Conservation (phyloP, 495 filamentous ascomycete species). For the Neohortaea acidophila region DNA sequence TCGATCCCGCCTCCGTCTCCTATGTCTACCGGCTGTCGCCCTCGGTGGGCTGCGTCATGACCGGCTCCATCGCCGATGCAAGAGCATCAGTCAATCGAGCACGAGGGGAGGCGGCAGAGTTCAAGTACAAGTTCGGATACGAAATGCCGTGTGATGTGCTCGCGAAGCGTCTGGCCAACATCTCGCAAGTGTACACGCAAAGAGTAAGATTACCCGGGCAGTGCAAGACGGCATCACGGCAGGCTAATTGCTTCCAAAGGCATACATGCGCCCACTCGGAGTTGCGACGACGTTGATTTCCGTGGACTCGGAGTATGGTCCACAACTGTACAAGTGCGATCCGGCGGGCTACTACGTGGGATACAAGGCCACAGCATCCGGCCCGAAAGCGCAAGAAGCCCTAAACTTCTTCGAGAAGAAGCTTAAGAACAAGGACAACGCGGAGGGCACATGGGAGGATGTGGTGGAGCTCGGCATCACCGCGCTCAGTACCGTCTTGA, state of each 20-base stretch:
- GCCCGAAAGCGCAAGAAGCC: conserved; percentile 95
- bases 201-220: conserved; percentile 64
- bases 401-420: conserved; percentile 98
- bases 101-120: conserved; percentile 89
- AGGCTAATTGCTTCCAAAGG: conserved; percentile 36
- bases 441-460: conserved; percentile 88
- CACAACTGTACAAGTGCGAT: conserved; percentile 97
- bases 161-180: conserved; percentile 92
- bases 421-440: conserved; percentile 96
- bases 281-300: conserved; percentile 91
- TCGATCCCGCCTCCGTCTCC: conserved; percentile 91
- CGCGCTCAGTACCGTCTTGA: conserved; percentile 84
- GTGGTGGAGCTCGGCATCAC: conserved; percentile 94
- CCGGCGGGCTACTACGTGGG: conserved; percentile 94
- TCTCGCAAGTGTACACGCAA: conserved; percentile 98
- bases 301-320: conserved; percentile 77
- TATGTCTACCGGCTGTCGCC: conserved; percentile 95
- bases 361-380: conserved; percentile 94
- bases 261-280: conserved; percentile 94
- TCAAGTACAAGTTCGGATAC: conserved; percentile 96
- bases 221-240: not conserved
- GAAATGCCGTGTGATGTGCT: conserved; percentile 98
- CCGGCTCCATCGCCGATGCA: conserved; percentile 94
- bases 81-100: conserved; percentile 81
- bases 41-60: conserved; percentile 95